Evolutionary conservation across 1,139 yeast species (phyloP).

Genomic region (Candida tetrigidarum): DNA sequence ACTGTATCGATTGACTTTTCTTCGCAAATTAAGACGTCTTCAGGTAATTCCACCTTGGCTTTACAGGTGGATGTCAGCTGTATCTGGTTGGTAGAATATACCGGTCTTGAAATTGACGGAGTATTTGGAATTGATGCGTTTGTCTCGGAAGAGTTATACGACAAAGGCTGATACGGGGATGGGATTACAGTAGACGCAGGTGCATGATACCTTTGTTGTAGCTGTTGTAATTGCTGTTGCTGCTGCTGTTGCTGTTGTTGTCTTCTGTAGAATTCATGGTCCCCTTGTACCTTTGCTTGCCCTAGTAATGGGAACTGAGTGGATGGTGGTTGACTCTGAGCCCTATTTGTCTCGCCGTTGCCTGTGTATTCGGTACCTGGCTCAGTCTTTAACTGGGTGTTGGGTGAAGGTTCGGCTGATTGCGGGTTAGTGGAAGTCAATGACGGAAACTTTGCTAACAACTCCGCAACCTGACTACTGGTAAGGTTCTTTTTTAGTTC

Average conservation of each 20-base stretch:
- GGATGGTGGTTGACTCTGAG: neutral
- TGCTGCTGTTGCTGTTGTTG: neutral
- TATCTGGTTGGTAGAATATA: conserved; percentile 6
- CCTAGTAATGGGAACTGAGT: neutral
- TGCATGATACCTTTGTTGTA: conserved; percentile 8
- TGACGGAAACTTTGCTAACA: conserved; percentile 39
- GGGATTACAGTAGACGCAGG: neutral
- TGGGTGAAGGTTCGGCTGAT: neutral
- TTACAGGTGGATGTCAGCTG: neutral
- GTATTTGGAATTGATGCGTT: conserved; percentile 36
- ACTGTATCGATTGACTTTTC: conserved; percentile 74
- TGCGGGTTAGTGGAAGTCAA: conserved; percentile 13
- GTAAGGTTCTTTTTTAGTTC: conserved; percentile 66
- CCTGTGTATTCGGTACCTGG: neutral
- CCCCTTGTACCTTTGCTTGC: conserved; percentile 4
- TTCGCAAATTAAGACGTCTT: conserved; percentile 51
- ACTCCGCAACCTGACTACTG: conserved; percentile 52
- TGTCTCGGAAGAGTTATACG: conserved; percentile 23
- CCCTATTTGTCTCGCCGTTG: too few species aligned
- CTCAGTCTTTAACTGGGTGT: neutral
- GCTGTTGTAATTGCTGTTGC: conserved; percentile 4
- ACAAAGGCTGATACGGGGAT: conserved; percentile 6
- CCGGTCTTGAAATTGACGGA: conserved; percentile 30
- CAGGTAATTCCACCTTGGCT: conserved; percentile 30
- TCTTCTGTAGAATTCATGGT: neutral